Evolutionary conservation across 495 filamentous ascomycete genomes (phyloP).

Genomic region (Staphylotrichum longicolle): DNA sequence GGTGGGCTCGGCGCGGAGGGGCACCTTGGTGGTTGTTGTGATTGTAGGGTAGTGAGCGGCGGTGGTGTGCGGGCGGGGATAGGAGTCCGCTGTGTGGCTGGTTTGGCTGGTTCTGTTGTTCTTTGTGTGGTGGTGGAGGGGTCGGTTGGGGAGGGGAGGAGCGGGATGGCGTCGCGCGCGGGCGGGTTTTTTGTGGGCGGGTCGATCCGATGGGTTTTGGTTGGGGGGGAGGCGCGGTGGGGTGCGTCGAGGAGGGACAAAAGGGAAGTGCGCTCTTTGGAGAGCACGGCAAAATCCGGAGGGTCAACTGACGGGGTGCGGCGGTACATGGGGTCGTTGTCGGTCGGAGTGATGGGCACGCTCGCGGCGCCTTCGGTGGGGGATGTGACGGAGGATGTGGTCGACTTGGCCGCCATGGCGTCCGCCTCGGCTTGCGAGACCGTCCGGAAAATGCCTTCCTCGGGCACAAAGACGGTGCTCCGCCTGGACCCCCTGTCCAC

Average conservation of each 20-base stretch:
- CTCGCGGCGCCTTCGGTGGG: slow-evolving; percentile 13
- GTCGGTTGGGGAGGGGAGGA: no score
- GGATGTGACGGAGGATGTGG: background rate
- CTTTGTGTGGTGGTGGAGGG: background rate
- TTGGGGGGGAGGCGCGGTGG: no score
- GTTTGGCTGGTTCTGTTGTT: background rate
- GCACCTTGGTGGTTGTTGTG: slow-evolving; percentile 46
- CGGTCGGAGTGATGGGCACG: slow-evolving; percentile 15
- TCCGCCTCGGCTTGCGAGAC: slow-evolving; percentile 46
- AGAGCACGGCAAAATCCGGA: slow-evolving; percentile 45
- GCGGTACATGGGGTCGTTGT: slow-evolving; percentile 28
- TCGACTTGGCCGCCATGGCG: slow-evolving; percentile 14
- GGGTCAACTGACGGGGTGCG: slow-evolving; percentile 54
- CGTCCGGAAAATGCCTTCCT: slow-evolving; percentile 53
- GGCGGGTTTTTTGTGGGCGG: no score
- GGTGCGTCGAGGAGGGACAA: slow-evolving; percentile 55
- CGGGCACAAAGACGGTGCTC: slow-evolving; percentile 48
- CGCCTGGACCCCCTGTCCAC: slow-evolving; percentile 32
- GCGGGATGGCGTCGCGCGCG: no score
- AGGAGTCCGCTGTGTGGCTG: background rate
- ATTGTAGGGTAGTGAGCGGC: slow-evolving; percentile 38
- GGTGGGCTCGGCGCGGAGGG: slow-evolving; percentile 38
- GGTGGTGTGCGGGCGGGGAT: slow-evolving; percentile 28
- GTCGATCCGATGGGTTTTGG: no score
- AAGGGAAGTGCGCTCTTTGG: slow-evolving; percentile 49